Evolutionary conservation across 371 early-diverging fungal species (phyloP), one percentile per base, ranked within the genome.

Genomic region (Circinella minor): DNA sequence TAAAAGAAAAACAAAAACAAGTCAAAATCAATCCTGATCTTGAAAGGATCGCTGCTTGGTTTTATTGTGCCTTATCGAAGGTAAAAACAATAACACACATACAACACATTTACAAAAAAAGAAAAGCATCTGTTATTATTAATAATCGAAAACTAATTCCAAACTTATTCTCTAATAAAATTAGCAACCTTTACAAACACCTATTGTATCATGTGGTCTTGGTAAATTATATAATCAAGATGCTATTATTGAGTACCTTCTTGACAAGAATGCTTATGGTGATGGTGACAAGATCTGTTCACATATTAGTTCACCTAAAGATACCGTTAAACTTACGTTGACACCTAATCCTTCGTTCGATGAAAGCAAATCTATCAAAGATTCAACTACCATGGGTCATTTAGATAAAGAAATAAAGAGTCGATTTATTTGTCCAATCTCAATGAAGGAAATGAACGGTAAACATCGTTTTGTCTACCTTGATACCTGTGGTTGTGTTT

Each of bases 141-240:
- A 43, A 43, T 9, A 43, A 43, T 11, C 9, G 9, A 43, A 43
- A 43, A 43, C 43, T 43, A 43, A 43, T 43, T 11, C 11, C 43
- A 43, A 9, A 1, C 11, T 11, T 3, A n/a, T 43, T 43, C 3
- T 43, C 1, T 43, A 15, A 57, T 55, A 1, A 10, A 54, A 51
- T 27, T 55, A 88, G 86, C 87, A 86, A 63, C 89, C 87, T 0
- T 90, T 98, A 11, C 74, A 85, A 61, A 78, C 77, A 11, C 99
- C 99, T 0, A 81, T 98, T 15, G 97, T 95, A 10, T 81, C 90
- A 3, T 91, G 92, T 73, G 87, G 80, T 5, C 82, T 97, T 11
- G 99, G 99, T 3, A 92, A 92, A 63, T 86, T 98, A 34, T 98
- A 96, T 85, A 97, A 97, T 74, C 93, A 95, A 75, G 95, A 95